phyloP scores from a whole-genome alignment of 768 basidiomycete genomes.

The Suillus discolor region DNA sequence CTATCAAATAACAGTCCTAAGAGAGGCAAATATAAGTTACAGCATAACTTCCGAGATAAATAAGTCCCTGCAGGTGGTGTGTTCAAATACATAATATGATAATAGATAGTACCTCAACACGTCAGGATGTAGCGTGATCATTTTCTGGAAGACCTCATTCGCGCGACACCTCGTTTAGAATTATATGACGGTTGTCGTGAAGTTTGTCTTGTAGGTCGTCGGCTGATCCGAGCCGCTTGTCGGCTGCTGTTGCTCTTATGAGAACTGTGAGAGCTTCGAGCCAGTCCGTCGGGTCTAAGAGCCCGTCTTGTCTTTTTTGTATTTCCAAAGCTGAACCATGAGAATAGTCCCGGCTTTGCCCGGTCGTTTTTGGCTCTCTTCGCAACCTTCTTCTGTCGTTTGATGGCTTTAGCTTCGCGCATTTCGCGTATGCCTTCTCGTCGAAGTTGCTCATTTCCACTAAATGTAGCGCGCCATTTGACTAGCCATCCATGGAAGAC shows the following conservation, averaged over 20 bases:
- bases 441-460: conserved; percentile 61
- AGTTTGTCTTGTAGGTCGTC: conserved; percentile 14
- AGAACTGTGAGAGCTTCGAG: conserved; percentile 14
- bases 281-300: conserved; percentile 13
- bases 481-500: conserved; percentile 77
- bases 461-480: conserved; percentile 75
- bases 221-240: conserved; percentile 18
- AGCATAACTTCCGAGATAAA: conserved; percentile 6
- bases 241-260: conserved; percentile 17
- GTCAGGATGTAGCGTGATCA: conserved; percentile 3
- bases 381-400: conserved; percentile 28
- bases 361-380: conserved; percentile 19
- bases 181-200: conserved; percentile 23
- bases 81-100: conserved; percentile 8
- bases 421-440: conserved; percentile 75
- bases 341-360: conserved; percentile 28
- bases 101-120: conserved; percentile 3
- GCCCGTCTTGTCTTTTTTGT: conserved; percentile 15
- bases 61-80: conserved; percentile 8
- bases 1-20: background rate
- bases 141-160: background rate
- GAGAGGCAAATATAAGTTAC: conserved; percentile 5
- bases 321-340: conserved; percentile 26
- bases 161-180: conserved; percentile 16
- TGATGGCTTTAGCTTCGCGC: conserved; percentile 49